Percentiles rank a stretch among this genome's conserved stretches.
These are phyloP conservation scores for Diaporthe sp. DNA, from an alignment of 2,329 filamentous ascomycete genomes.

Conservation along the genomic window DNA sequence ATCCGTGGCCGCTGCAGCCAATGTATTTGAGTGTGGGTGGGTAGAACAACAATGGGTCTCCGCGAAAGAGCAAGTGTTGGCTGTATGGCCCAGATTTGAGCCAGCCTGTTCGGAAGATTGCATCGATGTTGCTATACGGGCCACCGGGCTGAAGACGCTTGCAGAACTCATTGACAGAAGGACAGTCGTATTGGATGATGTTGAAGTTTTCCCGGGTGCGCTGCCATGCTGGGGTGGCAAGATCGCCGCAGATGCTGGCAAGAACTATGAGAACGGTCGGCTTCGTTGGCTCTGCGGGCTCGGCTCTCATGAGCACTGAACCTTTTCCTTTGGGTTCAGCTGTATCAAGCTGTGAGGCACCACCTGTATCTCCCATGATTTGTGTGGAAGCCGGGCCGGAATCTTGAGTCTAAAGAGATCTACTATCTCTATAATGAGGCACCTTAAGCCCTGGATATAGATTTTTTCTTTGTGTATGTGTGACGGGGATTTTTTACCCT, in stretches of 20 bases:
- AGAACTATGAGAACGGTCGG: slow-evolving; percentile 40
- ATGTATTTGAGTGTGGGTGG: slow-evolving; percentile 43
- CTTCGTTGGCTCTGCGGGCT: background rate
- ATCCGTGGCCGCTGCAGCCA: slow-evolving; percentile 46
- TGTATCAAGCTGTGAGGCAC: background rate
- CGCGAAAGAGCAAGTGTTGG: slow-evolving; percentile 45
- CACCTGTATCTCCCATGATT: background rate
- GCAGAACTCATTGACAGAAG: slow-evolving; percentile 42
- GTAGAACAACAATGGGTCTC: slow-evolving; percentile 41
- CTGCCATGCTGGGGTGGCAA: slow-evolving; percentile 34
- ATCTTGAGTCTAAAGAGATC: background rate
- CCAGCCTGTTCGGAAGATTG: slow-evolving; percentile 49
- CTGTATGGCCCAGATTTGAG: slow-evolving; percentile 48
- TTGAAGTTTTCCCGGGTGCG: slow-evolving; percentile 40
- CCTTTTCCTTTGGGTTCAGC: background rate
- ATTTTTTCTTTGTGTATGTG: background rate
- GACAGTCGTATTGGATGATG: slow-evolving; percentile 44
- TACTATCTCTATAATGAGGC: background rate
- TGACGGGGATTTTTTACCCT: background rate
- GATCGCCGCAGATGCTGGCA: slow-evolving; percentile 35
- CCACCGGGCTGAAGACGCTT: slow-evolving; percentile 46
- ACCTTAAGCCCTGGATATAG: background rate
- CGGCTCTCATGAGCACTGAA: background rate
- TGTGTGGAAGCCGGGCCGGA: background rate
- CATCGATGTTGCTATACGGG: slow-evolving; percentile 45